Conservation (phyloP, 1,284 basidiomycete species). For the Pulchroboletus neoregius region DNA sequence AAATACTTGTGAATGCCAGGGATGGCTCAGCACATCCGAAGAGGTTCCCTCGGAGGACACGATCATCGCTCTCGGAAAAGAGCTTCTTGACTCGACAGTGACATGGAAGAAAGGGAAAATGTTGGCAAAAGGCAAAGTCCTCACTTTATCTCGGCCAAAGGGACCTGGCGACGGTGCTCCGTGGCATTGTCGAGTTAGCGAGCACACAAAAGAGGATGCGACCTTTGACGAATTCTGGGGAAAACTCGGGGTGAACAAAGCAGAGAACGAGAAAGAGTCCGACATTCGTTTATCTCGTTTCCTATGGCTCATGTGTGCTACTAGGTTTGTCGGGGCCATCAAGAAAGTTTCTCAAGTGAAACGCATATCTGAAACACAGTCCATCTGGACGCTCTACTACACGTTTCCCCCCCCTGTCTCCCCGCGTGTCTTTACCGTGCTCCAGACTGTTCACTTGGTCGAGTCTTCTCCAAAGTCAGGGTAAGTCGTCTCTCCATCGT, state of each 20-base stretch:
- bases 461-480: constrained; percentile 50
- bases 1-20: neutral
- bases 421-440: constrained; percentile 69
- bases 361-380: constrained; percentile 55
- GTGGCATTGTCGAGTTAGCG: constrained; percentile 67
- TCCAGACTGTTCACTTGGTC: constrained; percentile 56
- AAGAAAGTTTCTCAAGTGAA: constrained; percentile 61
- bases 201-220: constrained; percentile 57
- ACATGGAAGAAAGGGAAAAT: constrained; percentile 67
- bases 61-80: constrained; percentile 49
- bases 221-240: constrained; percentile 72
- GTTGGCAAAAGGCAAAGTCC: constrained; percentile 50
- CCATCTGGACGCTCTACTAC: constrained; percentile 71
- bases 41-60: constrained; percentile 59
- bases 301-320: constrained; percentile 1
- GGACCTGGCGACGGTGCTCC: constrained; percentile 49
- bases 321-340: constrained; percentile 62
- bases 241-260: constrained; percentile 60
- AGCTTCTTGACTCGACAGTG: constrained; percentile 50
- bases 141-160: constrained; percentile 51
- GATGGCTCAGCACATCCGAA: constrained; percentile 23
- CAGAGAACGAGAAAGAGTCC: constrained; percentile 64
- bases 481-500: constrained; percentile 34
- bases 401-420: constrained; percentile 66
- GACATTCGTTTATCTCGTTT: neutral